Percentiles rank a stretch among this genome's conserved stretches.
Evolutionary conservation across 192 early-diverging fungal species (phyloP).

Genomic region (Spinellus fusiger): DNA sequence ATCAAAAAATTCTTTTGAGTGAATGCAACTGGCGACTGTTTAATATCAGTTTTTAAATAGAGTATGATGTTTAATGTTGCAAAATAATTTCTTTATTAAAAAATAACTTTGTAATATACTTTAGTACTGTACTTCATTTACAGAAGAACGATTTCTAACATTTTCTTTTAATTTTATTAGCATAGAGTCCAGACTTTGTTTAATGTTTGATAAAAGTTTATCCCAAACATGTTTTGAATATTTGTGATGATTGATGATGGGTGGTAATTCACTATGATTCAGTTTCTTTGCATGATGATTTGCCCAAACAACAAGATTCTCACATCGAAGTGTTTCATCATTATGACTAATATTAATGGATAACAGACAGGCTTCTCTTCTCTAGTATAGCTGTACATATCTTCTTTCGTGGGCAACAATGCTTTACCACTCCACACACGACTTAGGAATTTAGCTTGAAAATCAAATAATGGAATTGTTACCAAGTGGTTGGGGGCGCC

Average conservation of each 20-base stretch:
- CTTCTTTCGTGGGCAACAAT: neutral
- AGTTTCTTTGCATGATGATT: slow-evolving; percentile 11
- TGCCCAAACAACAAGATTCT: slow-evolving; percentile 6
- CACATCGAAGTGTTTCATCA: neutral
- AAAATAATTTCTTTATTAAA: no score
- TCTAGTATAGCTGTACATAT: slow-evolving; percentile 1
- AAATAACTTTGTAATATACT: no score
- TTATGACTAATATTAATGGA: neutral
- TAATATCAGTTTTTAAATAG: no score
- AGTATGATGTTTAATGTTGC: no score
- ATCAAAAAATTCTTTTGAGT: no score
- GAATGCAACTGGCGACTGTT: no score
- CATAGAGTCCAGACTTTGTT: neutral
- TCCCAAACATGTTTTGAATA: neutral
- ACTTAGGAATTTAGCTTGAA: slow-evolving; percentile 5
- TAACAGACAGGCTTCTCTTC: neutral
- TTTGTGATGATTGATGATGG: neutral
- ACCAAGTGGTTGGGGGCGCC: neutral
- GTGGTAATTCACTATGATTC: neutral
- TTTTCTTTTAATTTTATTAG: neutral
- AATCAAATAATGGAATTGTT: slow-evolving; percentile 4
- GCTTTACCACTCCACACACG: slow-evolving; percentile 24
- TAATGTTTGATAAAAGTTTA: neutral
- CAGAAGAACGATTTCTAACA: no score
- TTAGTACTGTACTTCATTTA: no score